Evolutionary conservation across 2,329 filamentous ascomycete genomes (phyloP), one percentile per base, ranked within the genome.

Genomic region (Aspergillus tamarii): DNA sequence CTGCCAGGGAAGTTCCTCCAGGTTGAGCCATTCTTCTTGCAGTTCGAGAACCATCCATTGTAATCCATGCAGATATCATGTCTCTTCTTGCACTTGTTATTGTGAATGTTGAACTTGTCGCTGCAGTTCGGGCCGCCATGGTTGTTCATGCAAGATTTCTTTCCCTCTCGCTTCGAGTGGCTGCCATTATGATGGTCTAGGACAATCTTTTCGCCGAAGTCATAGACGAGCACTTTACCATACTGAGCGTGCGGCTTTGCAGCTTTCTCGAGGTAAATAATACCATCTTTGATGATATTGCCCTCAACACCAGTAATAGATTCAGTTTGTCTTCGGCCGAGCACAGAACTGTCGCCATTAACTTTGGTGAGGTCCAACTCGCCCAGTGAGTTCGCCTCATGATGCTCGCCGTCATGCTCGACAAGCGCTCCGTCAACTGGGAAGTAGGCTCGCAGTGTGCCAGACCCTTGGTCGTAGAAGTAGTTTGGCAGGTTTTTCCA

Each of bases 31-130:
- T 46, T 58, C 39, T 48, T 46, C 56, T 57, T 57, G 23, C 46
- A 50, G 54, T 43, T 41, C 21, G 54, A 41, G 23, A 28, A 43
- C 23, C 23, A 57, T 14, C 54, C 54, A 5, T 39, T 57, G 46
- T 50, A 50, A 5, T 50, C 46, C 46, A 50, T 50, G 46, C 46
- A 50, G 46, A 50, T 50, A 3, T 50, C 46, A 30, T 50, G 23
- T 5, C 46, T 6, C 26, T 39, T 57, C 34, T 39, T 43, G 32
- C 54, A 57, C 36, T 39, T 41, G 14, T 23, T 4, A 7, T 19
- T 57, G 21, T 58, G 39, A 19, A 46, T 58, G 26, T 58, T 58
- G 56, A 48, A 46, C 10, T 58, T 58, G 9, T 58, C 32, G n/a
- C 56, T 58, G 26, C 56, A 46, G 41, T 58, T 58, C 6, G 39